These are phyloP conservation scores for Byssochlamys sp. DNA, from an alignment of 2,329 filamentous ascomycete genomes.

Conservation along the genomic window DNA sequence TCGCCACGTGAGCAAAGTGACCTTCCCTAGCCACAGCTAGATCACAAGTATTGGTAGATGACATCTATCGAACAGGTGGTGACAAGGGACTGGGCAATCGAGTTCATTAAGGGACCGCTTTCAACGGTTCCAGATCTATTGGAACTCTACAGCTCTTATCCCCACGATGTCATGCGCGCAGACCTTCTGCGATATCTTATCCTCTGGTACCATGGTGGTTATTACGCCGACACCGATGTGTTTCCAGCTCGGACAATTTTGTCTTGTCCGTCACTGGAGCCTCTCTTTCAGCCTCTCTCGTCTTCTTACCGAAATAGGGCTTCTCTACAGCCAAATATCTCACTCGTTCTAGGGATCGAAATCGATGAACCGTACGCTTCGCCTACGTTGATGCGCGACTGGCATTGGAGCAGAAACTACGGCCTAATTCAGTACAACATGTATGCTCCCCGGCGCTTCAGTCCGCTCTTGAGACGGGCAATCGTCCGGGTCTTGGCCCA, in stretches of 20 bases:
- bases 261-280: constrained; percentile 17
- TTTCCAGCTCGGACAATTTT: constrained; percentile 19
- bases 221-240: constrained; percentile 26
- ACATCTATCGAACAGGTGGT: constrained; percentile 13
- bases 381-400: constrained; percentile 18
- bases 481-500: constrained; percentile 24
- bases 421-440: constrained; percentile 27
- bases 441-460: constrained; percentile 27
- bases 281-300: constrained; percentile 8
- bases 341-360: constrained; percentile 25
- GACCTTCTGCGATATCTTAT: constrained; percentile 34
- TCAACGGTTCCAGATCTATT: constrained; percentile 19
- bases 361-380: constrained; percentile 29
- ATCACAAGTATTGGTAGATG: not conserved
- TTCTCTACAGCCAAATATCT: constrained; percentile 14
- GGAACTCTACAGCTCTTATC: constrained; percentile 20
- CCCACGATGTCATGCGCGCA: constrained; percentile 44
- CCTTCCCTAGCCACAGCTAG: not conserved
- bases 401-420: constrained; percentile 27
- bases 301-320: not conserved
- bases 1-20: not conserved
- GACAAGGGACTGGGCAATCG: constrained; percentile 16
- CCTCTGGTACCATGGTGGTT: constrained; percentile 28
- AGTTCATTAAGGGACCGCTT: constrained; percentile 16
- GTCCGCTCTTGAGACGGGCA: constrained; percentile 20